Conservation (phyloP, 179 eudicot species). For the Sideroxylon spinosum region DNA sequence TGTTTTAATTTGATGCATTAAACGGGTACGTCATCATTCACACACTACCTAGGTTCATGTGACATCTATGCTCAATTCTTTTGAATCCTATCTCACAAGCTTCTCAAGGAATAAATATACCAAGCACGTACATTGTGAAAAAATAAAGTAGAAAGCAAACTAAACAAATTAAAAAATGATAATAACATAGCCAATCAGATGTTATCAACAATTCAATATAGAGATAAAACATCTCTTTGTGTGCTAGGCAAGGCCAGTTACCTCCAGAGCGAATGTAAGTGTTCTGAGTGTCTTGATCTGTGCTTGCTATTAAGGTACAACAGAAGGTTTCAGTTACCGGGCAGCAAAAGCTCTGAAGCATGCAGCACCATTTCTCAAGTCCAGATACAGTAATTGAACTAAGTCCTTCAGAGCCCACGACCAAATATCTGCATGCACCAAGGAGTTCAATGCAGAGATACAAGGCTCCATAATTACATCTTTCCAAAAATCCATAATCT, state of each 20-base stretch:
- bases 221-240: neutral
- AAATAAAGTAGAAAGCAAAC: neutral
- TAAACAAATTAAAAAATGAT: neutral
- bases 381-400: slow-evolving; percentile 25
- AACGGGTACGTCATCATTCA: neutral
- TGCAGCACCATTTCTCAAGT: slow-evolving; percentile 53
- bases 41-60: neutral
- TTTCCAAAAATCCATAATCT: slow-evolving; percentile 26
- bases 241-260: slow-evolving; percentile 23
- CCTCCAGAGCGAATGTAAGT: slow-evolving; percentile 49
- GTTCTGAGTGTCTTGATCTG: slow-evolving; percentile 28
- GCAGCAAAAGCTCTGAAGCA: slow-evolving; percentile 42
- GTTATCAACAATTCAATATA: neutral
- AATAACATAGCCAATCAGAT: neutral
- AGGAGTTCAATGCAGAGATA: slow-evolving; percentile 72
- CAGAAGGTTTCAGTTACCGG: slow-evolving; percentile 40
- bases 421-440: slow-evolving; percentile 66
- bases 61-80: neutral
- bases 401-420: slow-evolving; percentile 32
- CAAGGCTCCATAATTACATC: slow-evolving; percentile 47
- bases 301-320: slow-evolving; percentile 32
- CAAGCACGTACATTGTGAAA: neutral
- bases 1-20: neutral
- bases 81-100: neutral
- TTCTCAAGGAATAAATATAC: neutral